These are phyloP conservation scores for Phaffomyces thermotolerans DNA, from an alignment of 805 yeast species.

Conservation along the genomic window DNA sequence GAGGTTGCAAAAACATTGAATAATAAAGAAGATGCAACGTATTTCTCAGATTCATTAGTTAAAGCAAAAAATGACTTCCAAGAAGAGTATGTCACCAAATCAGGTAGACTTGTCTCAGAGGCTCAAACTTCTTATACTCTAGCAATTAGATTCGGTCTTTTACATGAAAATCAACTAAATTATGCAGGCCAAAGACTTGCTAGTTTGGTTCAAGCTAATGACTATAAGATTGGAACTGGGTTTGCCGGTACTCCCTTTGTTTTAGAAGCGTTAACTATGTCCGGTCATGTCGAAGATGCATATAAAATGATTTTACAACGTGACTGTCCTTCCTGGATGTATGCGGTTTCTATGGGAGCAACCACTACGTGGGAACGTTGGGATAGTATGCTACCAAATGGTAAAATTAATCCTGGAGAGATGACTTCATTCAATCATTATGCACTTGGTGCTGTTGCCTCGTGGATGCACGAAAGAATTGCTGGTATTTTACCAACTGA, in stretches of 20 bases:
- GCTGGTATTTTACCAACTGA: slow-evolving; percentile 11
- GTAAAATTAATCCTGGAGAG: slow-evolving; percentile 15
- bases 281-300: slow-evolving; percentile 11
- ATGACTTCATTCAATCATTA: slow-evolving; percentile 19
- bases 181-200: slow-evolving; percentile 12
- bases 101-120: slow-evolving; percentile 9
- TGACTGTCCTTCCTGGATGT: slow-evolving; percentile 15
- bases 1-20: slow-evolving; percentile 7
- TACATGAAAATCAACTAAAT: slow-evolving; percentile 2
- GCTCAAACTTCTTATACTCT: slow-evolving; percentile 15
- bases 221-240: slow-evolving; percentile 14
- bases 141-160: slow-evolving; percentile 10
- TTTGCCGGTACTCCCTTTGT: slow-evolving; percentile 18
- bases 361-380: slow-evolving; percentile 19
- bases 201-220: slow-evolving; percentile 6
- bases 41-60: slow-evolving; percentile 1
- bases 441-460: slow-evolving; percentile 18
- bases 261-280: slow-evolving; percentile 10
- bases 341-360: slow-evolving; percentile 16
- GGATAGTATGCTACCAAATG: slow-evolving; percentile 16
- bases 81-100: slow-evolving; percentile 8
- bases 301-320: slow-evolving; percentile 10
- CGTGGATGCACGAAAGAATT: slow-evolving; percentile 16
- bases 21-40: slow-evolving; percentile 2
- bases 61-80: slow-evolving; percentile 10